Conservation (phyloP, 2,329 filamentous ascomycete species). For the Pseudogymnoascus sp. region DNA sequence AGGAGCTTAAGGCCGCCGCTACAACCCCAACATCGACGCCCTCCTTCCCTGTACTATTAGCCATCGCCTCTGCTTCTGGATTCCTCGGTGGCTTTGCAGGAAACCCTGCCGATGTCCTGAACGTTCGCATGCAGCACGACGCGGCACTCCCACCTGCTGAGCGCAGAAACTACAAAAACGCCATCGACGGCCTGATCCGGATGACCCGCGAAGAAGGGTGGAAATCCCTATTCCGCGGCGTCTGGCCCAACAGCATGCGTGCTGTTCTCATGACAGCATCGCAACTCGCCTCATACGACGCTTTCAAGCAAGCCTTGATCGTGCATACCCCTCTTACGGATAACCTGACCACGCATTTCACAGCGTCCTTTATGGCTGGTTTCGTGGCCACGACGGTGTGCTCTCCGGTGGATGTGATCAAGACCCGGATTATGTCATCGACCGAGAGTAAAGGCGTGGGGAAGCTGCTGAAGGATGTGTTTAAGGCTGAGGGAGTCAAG, state of each 20-base stretch:
- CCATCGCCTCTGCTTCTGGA: constrained; percentile 75
- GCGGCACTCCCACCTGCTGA: constrained; percentile 66
- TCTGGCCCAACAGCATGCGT: constrained; percentile 73
- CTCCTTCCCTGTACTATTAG: constrained; percentile 69
- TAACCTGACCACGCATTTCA: constrained; percentile 70
- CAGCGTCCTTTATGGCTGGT: constrained; percentile 69
- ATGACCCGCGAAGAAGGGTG: constrained; percentile 85
- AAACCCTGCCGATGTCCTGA: constrained; percentile 92
- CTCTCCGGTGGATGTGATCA: constrained; percentile 81
- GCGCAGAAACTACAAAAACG: constrained; percentile 83
- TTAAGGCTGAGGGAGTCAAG: constrained; percentile 60
- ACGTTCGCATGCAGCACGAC: constrained; percentile 97
- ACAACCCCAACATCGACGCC: constrained; percentile 49
- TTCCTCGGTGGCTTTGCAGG: constrained; percentile 84
- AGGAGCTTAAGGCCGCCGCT: constrained; percentile 74
- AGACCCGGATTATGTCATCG: constrained; percentile 79
- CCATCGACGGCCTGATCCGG: constrained; percentile 74
- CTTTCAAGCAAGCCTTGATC: constrained; percentile 67
- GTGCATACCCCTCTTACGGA: constrained; percentile 59
- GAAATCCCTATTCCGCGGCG: constrained; percentile 71
- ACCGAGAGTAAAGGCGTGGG: constrained; percentile 48
- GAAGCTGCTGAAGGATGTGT: constrained; percentile 59
- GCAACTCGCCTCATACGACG: constrained; percentile 79
- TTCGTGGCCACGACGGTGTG: constrained; percentile 81
- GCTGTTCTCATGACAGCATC: constrained; percentile 83